Conservation (phyloP, 805 yeast species). For the Jamesozyma spencerorum region DNA sequence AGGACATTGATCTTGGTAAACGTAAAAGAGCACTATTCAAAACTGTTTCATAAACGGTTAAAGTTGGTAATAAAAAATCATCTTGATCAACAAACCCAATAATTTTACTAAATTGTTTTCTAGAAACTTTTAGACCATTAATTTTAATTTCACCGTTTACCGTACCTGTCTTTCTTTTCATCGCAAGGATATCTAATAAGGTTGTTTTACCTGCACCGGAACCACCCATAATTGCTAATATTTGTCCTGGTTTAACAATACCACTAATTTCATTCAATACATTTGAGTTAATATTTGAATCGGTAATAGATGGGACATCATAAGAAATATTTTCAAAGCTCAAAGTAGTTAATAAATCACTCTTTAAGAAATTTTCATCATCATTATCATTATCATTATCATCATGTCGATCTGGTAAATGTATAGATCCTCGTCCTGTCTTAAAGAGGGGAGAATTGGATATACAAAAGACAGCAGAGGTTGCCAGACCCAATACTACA, state of each 20-base stretch:
- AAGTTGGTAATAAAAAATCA: conserved; percentile 79
- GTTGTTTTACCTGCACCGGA: conserved; percentile 99
- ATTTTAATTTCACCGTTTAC: conserved; percentile 60
- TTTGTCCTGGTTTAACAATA: conserved; percentile 73
- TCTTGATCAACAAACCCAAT: conserved; percentile 97
- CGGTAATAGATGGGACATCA: conserved; percentile 9
- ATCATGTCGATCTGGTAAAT: conserved; percentile 20
- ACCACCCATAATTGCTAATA: conserved; percentile 95
- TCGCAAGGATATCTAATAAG: conserved; percentile 80
- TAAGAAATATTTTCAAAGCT: conserved; percentile 70
- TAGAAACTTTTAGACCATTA: conserved; percentile 47
- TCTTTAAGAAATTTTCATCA: conserved; percentile 38
- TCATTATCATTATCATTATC: conserved; percentile 5
- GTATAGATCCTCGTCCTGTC: conserved; percentile 15
- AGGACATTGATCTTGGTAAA: conserved; percentile 73
- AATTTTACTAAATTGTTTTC: conserved; percentile 48
- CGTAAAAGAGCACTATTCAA: conserved; percentile 83
- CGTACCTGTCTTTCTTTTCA: conserved; percentile 70
- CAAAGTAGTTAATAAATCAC: conserved; percentile 55
- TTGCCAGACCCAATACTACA: conserved; percentile 28
- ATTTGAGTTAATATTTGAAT: conserved; percentile 14
- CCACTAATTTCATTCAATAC: conserved; percentile 67
- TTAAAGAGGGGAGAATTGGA: conserved; percentile 54
- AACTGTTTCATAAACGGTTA: conserved; percentile 93
- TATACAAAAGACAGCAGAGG: conserved; percentile 36